A percentile compares a stretch with the other conserved stretches of the same genome.
Conservation (phyloP, 2,329 filamentous ascomycete species). For the Aspergillus awamori region DNA sequence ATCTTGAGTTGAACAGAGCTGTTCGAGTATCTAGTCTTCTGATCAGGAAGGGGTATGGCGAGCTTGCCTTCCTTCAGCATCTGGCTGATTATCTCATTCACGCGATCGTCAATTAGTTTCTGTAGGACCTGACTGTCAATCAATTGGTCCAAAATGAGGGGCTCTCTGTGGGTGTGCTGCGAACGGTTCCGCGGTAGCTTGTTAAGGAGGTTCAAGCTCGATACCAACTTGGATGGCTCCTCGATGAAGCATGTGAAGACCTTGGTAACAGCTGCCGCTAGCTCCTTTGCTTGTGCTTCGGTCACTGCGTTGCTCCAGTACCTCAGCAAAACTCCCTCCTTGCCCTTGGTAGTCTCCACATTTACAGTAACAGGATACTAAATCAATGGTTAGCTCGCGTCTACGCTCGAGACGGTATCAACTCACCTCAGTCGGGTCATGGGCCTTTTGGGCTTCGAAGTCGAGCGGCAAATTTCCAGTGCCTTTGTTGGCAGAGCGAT, state of each 20-base stretch:
- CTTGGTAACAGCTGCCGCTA: conserved; percentile 35
- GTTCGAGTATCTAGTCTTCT: conserved; percentile 26
- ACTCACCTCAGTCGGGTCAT: conserved; percentile 45
- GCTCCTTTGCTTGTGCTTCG: conserved; percentile 34
- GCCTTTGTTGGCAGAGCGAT: conserved; percentile 30
- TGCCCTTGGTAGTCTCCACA: conserved; percentile 39
- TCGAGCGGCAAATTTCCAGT: conserved; percentile 30
- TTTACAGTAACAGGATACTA: conserved; percentile 46
- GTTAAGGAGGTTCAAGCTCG: conserved; percentile 23
- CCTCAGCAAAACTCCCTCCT: conserved; percentile 41
- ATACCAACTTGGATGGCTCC: conserved; percentile 28
- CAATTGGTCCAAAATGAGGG: neutral
- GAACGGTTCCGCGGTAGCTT: neutral
- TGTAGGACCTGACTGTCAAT: conserved; percentile 33
- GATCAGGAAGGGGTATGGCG: conserved; percentile 21
- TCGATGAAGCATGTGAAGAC: conserved; percentile 39
- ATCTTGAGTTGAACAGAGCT: neutral
- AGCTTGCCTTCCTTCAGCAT: conserved; percentile 25
- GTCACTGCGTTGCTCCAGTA: conserved; percentile 46
- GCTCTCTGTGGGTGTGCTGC: neutral
- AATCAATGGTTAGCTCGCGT: conserved; percentile 12
- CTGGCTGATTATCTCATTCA: conserved; percentile 37
- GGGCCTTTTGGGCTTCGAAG: conserved; percentile 35
- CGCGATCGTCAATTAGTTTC: conserved; percentile 38
- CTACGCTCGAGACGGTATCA: neutral